Conservation (phyloP, 192 early-diverging fungal species). For the Polychytrium aggregatum region DNA sequence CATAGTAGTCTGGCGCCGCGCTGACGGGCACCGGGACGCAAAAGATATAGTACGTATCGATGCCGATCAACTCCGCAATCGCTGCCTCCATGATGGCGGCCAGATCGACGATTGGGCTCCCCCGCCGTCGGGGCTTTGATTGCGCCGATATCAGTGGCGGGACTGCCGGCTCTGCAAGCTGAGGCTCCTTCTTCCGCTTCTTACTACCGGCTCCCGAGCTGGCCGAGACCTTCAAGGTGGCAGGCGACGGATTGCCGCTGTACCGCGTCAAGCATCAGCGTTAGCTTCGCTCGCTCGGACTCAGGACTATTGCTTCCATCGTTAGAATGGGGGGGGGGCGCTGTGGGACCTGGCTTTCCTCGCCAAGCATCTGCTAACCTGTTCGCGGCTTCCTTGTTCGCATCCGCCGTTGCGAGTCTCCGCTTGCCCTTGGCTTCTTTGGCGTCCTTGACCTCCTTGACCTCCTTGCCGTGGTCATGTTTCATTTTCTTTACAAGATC, state of each 20-base stretch:
- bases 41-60: slow-evolving; percentile 36
- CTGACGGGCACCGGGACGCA: slow-evolving; percentile 29
- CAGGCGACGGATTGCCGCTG: not conserved
- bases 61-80: slow-evolving; percentile 25
- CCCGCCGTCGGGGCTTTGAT: slow-evolving; percentile 34
- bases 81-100: slow-evolving; percentile 29
- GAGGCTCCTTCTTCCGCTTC: not conserved
- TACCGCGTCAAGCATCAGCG: slow-evolving; percentile 11
- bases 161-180: not conserved
- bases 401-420: slow-evolving; percentile 1
- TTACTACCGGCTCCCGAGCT: not conserved
- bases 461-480: no score
- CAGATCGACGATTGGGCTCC: slow-evolving; percentile 35
- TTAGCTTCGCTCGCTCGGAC: slow-evolving; percentile 4
- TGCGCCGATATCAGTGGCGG: slow-evolving; percentile 6
- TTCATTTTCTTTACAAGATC: slow-evolving; percentile 16
- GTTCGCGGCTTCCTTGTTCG: not conserved
- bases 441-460: no score
- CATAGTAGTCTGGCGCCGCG: slow-evolving; percentile 39
- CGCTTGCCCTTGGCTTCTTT: no score
- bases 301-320: no score
- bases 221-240: not conserved
- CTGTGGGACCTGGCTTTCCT: not conserved
- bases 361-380: not conserved
- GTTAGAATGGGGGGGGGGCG: not conserved